Base-by-base conservation (phyloP, 2,329 filamentous ascomycete species). In the Xenoacremonium recifei region DNA sequence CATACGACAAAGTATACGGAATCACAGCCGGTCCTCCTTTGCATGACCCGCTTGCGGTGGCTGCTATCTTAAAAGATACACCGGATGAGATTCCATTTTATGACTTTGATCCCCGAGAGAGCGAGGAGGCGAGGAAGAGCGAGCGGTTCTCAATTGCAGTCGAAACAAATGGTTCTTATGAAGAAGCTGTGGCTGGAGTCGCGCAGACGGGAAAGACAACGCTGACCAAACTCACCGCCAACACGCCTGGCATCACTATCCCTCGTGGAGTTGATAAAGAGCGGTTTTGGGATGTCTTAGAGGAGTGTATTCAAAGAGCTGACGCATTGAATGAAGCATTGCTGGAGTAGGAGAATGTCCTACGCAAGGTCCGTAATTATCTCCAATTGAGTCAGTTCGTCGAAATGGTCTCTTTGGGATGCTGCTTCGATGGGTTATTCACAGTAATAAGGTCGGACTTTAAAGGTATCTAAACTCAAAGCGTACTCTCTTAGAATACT, bases 31-130 rank as follows among this genome's bases (percentile, higher is more conserved):
- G 93, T 0, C 93, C 93, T 11, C 93, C 93, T 0, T 71, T 96
- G 12, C 93, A 99, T 66, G 93, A 99, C 63, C 92, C 93, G 3
- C 72, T 99, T 5, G 92, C 93, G 5, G 89, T 97, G 2, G 89
- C 89, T 2, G 86, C 87, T 2, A 73, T 89, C 2, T 71, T 96
- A 16, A 76, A 82, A 21, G 86, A 82, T n/a, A 75, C 80, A 20
- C 56, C 62, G 29, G 55, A 70, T 45, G 76, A 79, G 50, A 80
- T 85, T 35, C 68, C 74, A 5, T 82, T 84, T 52, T 72, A 72
- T 61, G 79, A 84, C 54, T 76, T 68, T 59, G 66, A 74, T 29
- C 59, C 61, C 12, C 51, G 62, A 45, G 63, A 60, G 41, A 61
- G 67, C 50, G 52, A 55, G 42, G 59, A 49, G 13, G 66, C 66